These are phyloP conservation scores for Fusarium tjaetaba DNA, from an alignment of 2,329 filamentous ascomycete species.

Conservation along the genomic window DNA sequence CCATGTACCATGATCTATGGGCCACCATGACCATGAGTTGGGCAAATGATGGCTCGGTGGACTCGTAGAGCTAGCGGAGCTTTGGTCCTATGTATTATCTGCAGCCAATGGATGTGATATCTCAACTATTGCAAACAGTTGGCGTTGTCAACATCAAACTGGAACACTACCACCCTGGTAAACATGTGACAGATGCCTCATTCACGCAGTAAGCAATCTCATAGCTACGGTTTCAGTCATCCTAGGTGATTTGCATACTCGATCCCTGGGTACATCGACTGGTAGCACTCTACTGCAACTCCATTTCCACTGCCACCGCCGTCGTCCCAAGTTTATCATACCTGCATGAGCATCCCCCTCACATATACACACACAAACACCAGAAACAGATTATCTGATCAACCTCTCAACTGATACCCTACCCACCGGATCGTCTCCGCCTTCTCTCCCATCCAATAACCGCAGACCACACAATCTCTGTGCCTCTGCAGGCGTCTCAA, in stretches of 20 bases:
- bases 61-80: not conserved
- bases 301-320: not conserved
- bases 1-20: constrained; percentile 57
- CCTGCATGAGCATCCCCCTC: constrained; percentile 2
- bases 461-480: constrained; percentile 6
- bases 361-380: not conserved
- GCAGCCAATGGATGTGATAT: not conserved
- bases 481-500: constrained; percentile 28
- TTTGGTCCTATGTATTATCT: not conserved
- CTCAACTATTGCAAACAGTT: not conserved
- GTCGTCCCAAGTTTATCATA: constrained; percentile 2
- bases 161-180: not conserved
- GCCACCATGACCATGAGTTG: constrained; percentile 60
- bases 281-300: not conserved
- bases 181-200: constrained; percentile 10
- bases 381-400: constrained; percentile 10
- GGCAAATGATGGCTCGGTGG: constrained; percentile 43
- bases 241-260: not conserved
- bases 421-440: constrained; percentile 10
- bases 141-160: not conserved
- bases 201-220: not conserved
- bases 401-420: not conserved
- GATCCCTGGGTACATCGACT: not conserved
- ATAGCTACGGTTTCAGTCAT: not conserved
- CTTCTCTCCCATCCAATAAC: constrained; percentile 5